Evolutionary conservation across 2,329 filamentous ascomycete genomes (phyloP).

Genomic region (Neoarthrinium moseri): DNA sequence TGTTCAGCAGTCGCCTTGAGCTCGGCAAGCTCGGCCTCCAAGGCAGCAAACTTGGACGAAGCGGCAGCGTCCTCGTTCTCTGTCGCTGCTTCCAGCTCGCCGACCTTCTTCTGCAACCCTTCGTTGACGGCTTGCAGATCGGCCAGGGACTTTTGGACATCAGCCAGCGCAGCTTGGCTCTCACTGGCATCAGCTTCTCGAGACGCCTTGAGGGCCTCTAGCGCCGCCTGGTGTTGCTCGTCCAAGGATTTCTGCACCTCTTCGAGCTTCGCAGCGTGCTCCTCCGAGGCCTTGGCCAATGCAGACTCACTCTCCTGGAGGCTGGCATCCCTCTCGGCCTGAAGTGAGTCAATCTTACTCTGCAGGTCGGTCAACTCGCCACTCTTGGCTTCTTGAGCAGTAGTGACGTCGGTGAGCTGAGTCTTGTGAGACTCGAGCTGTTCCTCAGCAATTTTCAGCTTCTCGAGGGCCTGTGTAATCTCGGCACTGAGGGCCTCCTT

Average conservation of each 20-base stretch:
- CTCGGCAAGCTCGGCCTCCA: conserved; percentile 52
- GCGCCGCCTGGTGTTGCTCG: conserved; percentile 47
- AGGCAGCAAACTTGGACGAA: conserved; percentile 42
- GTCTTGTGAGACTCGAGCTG: conserved; percentile 50
- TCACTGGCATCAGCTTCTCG: conserved; percentile 50
- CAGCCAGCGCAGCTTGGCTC: conserved; percentile 40
- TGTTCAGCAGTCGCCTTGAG: conserved; percentile 48
- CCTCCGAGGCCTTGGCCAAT: conserved; percentile 38
- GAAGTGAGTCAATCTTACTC: conserved; percentile 46
- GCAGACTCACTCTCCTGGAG: conserved; percentile 36
- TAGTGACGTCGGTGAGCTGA: conserved; percentile 46
- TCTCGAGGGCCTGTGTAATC: conserved; percentile 47
- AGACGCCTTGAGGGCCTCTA: conserved; percentile 52
- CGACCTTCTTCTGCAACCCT: conserved; percentile 53
- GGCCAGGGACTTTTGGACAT: conserved; percentile 47
- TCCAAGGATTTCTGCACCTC: conserved; percentile 48
- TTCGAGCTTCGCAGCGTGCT: conserved; percentile 49
- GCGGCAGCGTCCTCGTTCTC: conserved; percentile 45
- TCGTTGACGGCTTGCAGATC: conserved; percentile 53
- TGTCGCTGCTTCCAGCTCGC: conserved; percentile 48
- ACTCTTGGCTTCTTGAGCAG: conserved; percentile 47
- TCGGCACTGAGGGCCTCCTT: conserved; percentile 46
- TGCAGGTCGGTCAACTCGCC: conserved; percentile 47
- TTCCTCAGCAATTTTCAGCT: conserved; percentile 49
- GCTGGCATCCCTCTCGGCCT: conserved; percentile 38